phyloP scores from a whole-genome alignment of 768 basidiomycete species.

The Tricholoma saponaceum region DNA sequence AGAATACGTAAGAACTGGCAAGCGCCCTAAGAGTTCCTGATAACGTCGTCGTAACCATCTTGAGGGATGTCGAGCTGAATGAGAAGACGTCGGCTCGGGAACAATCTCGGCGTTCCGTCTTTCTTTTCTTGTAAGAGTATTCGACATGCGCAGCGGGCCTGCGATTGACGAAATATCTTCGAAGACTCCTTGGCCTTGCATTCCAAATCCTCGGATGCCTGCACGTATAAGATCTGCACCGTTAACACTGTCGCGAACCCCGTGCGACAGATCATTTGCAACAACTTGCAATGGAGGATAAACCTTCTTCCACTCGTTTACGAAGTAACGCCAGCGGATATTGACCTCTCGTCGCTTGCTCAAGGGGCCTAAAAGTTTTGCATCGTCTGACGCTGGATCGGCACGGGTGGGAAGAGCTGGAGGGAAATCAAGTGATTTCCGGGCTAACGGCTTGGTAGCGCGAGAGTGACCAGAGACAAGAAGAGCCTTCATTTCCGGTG shows the following conservation, averaged over 20 bases:
- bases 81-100: neutral
- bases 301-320: conserved; percentile 48
- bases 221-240: conserved; percentile 11
- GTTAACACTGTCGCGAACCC: conserved; percentile 3
- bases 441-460: conserved; percentile 39
- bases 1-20: conserved; percentile 49
- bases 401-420: conserved; percentile 55
- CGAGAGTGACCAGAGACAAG: conserved; percentile 50
- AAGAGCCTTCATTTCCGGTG: conserved; percentile 57
- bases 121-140: conserved; percentile 32
- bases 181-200: conserved; percentile 40
- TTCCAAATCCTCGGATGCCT: conserved; percentile 32
- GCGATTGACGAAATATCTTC: conserved; percentile 45
- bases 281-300: conserved; percentile 55
- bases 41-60: conserved; percentile 55
- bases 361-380: conserved; percentile 54
- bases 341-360: conserved; percentile 76
- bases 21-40: conserved; percentile 50
- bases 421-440: conserved; percentile 40
- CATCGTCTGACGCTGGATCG: conserved; percentile 54
- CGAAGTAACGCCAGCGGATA: conserved; percentile 64
- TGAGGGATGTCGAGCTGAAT: conserved; percentile 29
- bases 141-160: conserved; percentile 24
- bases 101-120: neutral
- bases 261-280: conserved; percentile 13